Percentiles rank a stretch among this genome's conserved stretches.
phyloP scores from a whole-genome alignment of 1,284 basidiomycete species.

The Sporisorium exsertum region DNA sequence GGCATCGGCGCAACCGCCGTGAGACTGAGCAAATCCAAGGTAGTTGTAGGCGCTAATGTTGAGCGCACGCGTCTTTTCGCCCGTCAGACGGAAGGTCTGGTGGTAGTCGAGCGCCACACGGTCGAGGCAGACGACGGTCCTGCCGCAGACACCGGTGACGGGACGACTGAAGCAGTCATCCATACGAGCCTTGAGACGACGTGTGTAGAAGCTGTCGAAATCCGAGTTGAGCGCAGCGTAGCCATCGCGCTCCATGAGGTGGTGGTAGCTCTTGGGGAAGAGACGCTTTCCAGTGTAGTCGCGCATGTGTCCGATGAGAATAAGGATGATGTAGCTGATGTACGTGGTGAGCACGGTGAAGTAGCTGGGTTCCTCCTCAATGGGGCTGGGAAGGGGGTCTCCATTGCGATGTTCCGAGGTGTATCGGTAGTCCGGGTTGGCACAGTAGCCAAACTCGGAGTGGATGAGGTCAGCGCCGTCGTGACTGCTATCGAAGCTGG shows the following conservation, averaged over 20 bases:
- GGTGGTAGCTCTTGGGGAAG: slow-evolving; percentile 78
- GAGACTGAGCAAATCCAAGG: slow-evolving; percentile 94
- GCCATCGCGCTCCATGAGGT: slow-evolving; percentile 71
- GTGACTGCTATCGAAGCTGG: slow-evolving; percentile 43
- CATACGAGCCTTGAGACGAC: slow-evolving; percentile 90
- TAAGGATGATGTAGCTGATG: slow-evolving; percentile 73
- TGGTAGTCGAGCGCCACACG: slow-evolving; percentile 86
- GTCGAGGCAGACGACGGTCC: slow-evolving; percentile 89
- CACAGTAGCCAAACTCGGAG: slow-evolving; percentile 87
- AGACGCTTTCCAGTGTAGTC: slow-evolving; percentile 95
- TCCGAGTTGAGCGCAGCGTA: slow-evolving; percentile 97
- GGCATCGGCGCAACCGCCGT: slow-evolving; percentile 91
- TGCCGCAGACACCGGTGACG: slow-evolving; percentile 92
- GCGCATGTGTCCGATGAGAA: slow-evolving; percentile 88
- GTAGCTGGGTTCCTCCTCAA: slow-evolving; percentile 81
- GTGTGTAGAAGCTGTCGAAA: slow-evolving; percentile 99
- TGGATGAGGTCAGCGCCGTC: slow-evolving; percentile 71
- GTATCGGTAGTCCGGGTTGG: slow-evolving; percentile 78
- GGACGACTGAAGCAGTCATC: slow-evolving; percentile 97
- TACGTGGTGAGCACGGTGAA: slow-evolving; percentile 92
- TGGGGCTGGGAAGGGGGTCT: slow-evolving; percentile 65
- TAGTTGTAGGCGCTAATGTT: slow-evolving; percentile 99
- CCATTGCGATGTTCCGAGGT: slow-evolving; percentile 74
- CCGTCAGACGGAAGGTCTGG: slow-evolving; percentile 81
- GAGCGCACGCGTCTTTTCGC: slow-evolving; percentile 83